These are phyloP conservation scores for Chalciporus sp. DNA, from an alignment of 1,284 basidiomycete genomes.

Conservation along the genomic window DNA sequence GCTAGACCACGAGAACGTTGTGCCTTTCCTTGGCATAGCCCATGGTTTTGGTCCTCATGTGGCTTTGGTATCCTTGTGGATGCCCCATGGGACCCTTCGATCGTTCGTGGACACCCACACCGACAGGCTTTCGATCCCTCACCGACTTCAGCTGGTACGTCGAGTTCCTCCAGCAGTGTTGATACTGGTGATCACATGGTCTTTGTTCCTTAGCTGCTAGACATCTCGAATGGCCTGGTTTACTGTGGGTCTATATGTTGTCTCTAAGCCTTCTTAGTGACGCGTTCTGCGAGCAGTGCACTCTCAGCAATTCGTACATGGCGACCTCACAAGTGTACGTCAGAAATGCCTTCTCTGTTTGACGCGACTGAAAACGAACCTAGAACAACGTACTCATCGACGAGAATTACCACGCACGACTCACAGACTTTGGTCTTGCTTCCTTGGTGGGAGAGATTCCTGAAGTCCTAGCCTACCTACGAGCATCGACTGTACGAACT, in stretches of 20 bases:
- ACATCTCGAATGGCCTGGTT: constrained; percentile 20
- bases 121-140: background rate
- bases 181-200: background rate
- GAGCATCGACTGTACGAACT: constrained; percentile 12
- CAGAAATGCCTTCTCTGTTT: too few species aligned
- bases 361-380: background rate
- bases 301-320: constrained; percentile 17
- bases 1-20: constrained; percentile 21
- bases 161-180: too few species aligned
- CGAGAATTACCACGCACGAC: constrained; percentile 2
- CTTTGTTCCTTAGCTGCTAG: constrained; percentile 10
- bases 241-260: constrained; percentile 12
- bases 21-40: constrained; percentile 24
- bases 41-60: constrained; percentile 14
- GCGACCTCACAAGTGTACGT: constrained; percentile 17
- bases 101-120: constrained; percentile 14
- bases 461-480: constrained; percentile 13
- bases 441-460: constrained; percentile 14
- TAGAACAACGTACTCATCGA: constrained; percentile 23
- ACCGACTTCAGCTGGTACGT: constrained; percentile 19
- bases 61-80: constrained; percentile 24
- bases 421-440: constrained; percentile 18
- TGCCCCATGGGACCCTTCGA: constrained; percentile 17
- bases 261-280: background rate
- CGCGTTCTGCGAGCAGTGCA: constrained; percentile 10